Evolutionary conservation across 1,284 basidiomycete genomes (phyloP), one percentile per base, ranked within the genome.

Genomic region (Schizophyllum amplum): DNA sequence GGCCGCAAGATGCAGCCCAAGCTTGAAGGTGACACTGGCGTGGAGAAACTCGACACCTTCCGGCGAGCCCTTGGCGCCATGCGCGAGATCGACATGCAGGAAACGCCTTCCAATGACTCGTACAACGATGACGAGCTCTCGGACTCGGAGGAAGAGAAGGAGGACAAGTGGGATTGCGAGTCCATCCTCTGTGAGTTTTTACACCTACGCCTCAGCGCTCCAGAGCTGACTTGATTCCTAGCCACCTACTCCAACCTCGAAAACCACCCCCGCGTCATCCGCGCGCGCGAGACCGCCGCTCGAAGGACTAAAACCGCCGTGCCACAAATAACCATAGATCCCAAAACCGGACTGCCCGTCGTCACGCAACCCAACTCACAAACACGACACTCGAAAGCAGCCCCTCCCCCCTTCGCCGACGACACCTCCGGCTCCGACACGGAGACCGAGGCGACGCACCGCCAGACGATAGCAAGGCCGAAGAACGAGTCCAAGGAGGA

Each of bases 231-330:
- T 47, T 47, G 54, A 17, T 52, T 22, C 50, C 17, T 66, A 96
- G 94, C 87, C n/a, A 97, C 94, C 1, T 94, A 94, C 68, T 90
- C 92, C 17, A 98, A 95, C 67, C 77, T 96, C 4, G 95, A 96
- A 69, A 98, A 98, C 67, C 94, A 97, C 68, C 94, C 94, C 0
- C 83, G 86, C 13, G 74, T 94, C 25, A 93, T n/a, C n/a, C 97
- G 61, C 82, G 84, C 22, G 82, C 84, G 24, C 78, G 84, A 42
- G 78, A 78, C 58, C 24, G 33, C 20, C 22, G 47, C 48, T 25
- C 48, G 48, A 9, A 42, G 13, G 17, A 57, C 47, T 20, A 59
- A 56, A 22, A 82, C 72, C 65, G 75, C 74, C 21, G 76, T 80
- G 0, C 75, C 83, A 0, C 87, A 82, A 67, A 92, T 94, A 61